A percentile compares a stretch with the other conserved stretches of the same genome.
Conservation (phyloP, 805 yeast genomes). For the Vanderwaltozyma tropicalis region DNA sequence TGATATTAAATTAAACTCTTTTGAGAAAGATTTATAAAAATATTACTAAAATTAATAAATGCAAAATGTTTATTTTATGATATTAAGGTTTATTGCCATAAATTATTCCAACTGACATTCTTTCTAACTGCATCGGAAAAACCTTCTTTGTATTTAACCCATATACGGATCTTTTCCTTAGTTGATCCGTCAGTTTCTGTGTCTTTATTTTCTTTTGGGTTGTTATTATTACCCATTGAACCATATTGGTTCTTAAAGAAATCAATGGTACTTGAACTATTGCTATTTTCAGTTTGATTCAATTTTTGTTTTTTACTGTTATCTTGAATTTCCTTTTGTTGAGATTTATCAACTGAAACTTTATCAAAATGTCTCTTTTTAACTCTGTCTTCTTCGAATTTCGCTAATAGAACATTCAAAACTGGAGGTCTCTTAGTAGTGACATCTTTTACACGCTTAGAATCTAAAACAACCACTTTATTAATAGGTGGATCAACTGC, state of each 20-base stretch:
- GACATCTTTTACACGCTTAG: conserved; percentile 15
- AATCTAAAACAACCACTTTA: conserved; percentile 18
- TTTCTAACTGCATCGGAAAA: conserved; percentile 85
- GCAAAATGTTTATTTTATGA: neutral
- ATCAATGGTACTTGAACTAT: conserved; percentile 19
- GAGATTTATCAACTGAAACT: conserved; percentile 10
- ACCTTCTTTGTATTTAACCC: conserved; percentile 92
- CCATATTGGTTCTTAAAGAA: conserved; percentile 38
- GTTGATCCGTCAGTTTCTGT: conserved; percentile 1
- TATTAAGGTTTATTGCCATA: conserved; percentile 30
- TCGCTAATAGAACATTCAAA: conserved; percentile 18
- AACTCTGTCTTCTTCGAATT: conserved; percentile 23
- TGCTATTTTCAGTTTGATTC: neutral
- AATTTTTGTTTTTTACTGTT: conserved; percentile 12
- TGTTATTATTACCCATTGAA: conserved; percentile 4
- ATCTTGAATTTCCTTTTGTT: conserved; percentile 12
- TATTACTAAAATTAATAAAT: too few relatives aligned
- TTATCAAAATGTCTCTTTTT: conserved; percentile 26
- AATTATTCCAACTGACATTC: conserved; percentile 63
- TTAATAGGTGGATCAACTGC: conserved; percentile 23
- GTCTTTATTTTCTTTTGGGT: neutral
- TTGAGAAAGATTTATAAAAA: too few relatives aligned
- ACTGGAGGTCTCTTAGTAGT: conserved; percentile 17
- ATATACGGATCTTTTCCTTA: conserved; percentile 32
- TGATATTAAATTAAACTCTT: too few relatives aligned